Evolutionary conservation across 495 filamentous ascomycete genomes (phyloP).

Genomic region (Rostrohypoxylon terebratum): DNA sequence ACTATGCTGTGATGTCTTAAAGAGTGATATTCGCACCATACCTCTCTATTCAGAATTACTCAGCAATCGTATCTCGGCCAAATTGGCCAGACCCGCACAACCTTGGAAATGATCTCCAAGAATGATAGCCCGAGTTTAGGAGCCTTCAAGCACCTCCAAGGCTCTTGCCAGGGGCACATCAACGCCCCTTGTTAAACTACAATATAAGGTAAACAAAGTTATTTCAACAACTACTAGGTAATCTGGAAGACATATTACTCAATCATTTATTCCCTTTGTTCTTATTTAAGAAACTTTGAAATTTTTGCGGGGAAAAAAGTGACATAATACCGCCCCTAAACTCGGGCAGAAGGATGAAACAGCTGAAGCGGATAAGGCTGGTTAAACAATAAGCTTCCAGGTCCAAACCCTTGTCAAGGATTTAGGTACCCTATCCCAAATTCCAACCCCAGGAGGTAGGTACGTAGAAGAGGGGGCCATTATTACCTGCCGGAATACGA

Average conservation of each 20-base stretch:
- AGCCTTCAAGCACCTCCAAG: too few species aligned
- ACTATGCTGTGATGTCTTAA: too few species aligned
- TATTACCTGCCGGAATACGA: neutral
- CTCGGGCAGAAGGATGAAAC: constrained; percentile 1
- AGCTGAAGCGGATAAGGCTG: constrained; percentile 1
- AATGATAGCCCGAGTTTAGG: too few species aligned
- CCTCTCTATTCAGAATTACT: neutral
- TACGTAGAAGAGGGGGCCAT: neutral
- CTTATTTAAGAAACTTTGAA: too few species aligned
- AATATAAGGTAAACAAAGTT: too few species aligned
- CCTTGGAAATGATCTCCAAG: neutral
- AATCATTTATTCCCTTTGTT: too few species aligned
- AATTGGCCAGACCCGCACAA: neutral
- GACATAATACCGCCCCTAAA: too few species aligned
- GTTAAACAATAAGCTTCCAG: neutral
- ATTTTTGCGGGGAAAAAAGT: too few species aligned
- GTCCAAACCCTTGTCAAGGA: neutral
- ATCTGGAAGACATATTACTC: too few species aligned
- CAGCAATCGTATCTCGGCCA: neutral
- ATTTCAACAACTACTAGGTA: too few species aligned
- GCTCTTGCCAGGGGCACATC: too few species aligned
- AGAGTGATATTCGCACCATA: neutral
- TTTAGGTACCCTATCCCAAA: constrained; percentile 12
- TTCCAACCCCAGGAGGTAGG: neutral
- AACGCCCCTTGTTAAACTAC: too few species aligned